Evolutionary conservation across 371 early-diverging fungal species (phyloP).

Genomic region (Capillidium heterosporum): DNA sequence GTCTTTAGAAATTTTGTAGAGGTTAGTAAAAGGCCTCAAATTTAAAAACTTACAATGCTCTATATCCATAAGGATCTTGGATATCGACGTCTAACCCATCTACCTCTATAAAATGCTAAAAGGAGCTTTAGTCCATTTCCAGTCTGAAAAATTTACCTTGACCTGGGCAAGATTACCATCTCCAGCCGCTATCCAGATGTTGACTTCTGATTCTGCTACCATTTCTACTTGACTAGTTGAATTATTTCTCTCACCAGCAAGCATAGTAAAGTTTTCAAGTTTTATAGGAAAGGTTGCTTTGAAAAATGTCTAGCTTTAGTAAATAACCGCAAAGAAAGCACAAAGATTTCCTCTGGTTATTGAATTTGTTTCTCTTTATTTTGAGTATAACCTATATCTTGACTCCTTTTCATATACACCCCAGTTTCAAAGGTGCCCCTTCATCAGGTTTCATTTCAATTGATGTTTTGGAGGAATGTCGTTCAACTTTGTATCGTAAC

Average conservation of each 20-base stretch:
- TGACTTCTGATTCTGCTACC: slow-evolving; percentile 1
- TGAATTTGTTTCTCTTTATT: too few species aligned
- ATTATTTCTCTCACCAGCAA: neutral
- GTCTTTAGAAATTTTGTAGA: slow-evolving; percentile 14
- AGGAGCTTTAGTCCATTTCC: neutral
- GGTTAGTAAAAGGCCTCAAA: neutral
- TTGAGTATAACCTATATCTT: too few species aligned
- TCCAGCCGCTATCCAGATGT: slow-evolving; percentile 20
- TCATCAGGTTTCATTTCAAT: too few species aligned
- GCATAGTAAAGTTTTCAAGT: too few species aligned
- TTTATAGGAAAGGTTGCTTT: neutral
- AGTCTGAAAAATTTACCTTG: slow-evolving; percentile 7
- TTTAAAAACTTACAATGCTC: slow-evolving; percentile 29
- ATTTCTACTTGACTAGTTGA: neutral
- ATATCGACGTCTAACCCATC: slow-evolving; percentile 25
- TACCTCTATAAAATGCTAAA: neutral
- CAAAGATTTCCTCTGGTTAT: too few species aligned
- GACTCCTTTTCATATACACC: too few species aligned
- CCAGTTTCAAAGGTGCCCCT: too few species aligned
- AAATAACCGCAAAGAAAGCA: too few species aligned
- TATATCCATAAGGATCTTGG: slow-evolving; percentile 54
- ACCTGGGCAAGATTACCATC: slow-evolving; percentile 20
- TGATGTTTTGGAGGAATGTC: too few species aligned
- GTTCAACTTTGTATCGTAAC: too few species aligned
- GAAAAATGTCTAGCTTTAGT: too few species aligned